Evolutionary conservation across 1,284 basidiomycete species (phyloP), one percentile per base, ranked within the genome.

Genomic region (Testicularia cyperi): DNA sequence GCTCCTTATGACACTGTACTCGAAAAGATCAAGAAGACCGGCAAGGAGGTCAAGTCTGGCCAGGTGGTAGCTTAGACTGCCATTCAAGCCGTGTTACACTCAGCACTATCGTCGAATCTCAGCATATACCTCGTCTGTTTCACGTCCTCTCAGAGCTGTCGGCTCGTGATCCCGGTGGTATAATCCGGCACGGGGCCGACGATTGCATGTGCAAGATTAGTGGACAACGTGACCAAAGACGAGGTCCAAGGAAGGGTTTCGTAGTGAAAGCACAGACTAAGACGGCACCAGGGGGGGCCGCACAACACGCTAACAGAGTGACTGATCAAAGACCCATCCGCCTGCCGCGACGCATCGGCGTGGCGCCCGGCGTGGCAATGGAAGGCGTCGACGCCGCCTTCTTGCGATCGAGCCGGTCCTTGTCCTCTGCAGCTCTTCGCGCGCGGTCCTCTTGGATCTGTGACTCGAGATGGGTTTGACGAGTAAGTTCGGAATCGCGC

Each of bases 21-120:
- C 27, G 84, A 80, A 37, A 88, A 82, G 80, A 88, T 91, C 76
- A 83, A 84, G 81, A 91, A 90, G 83, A 91, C 88, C 3, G 89
- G 89, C 60, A 91, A 91, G 79, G 83, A 85, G 82, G 84, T 85
- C 46, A 43, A 80, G 31, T 37, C 28, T 7, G 44, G 51, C 4
- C 40, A 66, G 15, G 46, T 70, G 10, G 56, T 70, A 1, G 33
- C 36, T 8, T 70, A 45, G 35, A 31, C n/a, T n/a, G n/a, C n/a
- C n/a, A n/a, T n/a, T n/a, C n/a, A n/a, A n/a, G n/a, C n/a, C n/a
- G n/a, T n/a, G n/a, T n/a, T n/a, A n/a, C n/a, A n/a, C n/a, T n/a
- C n/a, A n/a, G n/a, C n/a, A n/a, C n/a, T n/a, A n/a, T n/a, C n/a
- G n/a, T n/a, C n/a, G n/a, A n/a, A n/a, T n/a, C n/a, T n/a, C n/a